Conservation (phyloP, 106 monocot genomes). For the Dendrobium huoshanense region DNA sequence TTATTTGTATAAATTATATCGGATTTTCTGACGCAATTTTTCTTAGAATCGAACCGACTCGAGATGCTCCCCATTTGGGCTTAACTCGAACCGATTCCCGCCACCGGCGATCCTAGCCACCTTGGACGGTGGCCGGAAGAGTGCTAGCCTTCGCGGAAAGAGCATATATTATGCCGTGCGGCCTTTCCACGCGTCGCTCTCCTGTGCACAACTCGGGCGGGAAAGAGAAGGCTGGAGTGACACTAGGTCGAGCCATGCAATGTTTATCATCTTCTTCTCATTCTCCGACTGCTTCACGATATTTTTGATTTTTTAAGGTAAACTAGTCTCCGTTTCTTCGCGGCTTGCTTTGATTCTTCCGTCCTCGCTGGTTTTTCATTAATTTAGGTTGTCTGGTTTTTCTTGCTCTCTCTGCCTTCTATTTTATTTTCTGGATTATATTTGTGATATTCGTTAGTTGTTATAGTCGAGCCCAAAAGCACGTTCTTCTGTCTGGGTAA, state of each 20-base stretch:
- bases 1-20: no score
- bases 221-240: background rate
- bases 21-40: no score
- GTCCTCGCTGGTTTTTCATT: background rate
- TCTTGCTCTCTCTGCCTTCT: no score
- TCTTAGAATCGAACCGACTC: no score
- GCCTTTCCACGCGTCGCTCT: background rate
- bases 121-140: no score
- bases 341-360: background rate
- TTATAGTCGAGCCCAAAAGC: background rate
- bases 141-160: no score
- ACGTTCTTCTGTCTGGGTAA: background rate
- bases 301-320: background rate
- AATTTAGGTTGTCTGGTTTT: no score
- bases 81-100: no score
- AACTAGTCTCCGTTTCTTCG: background rate
- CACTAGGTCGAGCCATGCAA: background rate
- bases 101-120: no score
- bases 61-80: no score
- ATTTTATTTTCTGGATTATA: no score
- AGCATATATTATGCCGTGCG: no score
- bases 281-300: background rate
- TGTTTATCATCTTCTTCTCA: background rate
- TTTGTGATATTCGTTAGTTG: background rate
- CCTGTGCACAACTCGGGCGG: background rate